Evolutionary conservation across 768 basidiomycete species (phyloP).

Genomic region (Paxillus involutus): DNA sequence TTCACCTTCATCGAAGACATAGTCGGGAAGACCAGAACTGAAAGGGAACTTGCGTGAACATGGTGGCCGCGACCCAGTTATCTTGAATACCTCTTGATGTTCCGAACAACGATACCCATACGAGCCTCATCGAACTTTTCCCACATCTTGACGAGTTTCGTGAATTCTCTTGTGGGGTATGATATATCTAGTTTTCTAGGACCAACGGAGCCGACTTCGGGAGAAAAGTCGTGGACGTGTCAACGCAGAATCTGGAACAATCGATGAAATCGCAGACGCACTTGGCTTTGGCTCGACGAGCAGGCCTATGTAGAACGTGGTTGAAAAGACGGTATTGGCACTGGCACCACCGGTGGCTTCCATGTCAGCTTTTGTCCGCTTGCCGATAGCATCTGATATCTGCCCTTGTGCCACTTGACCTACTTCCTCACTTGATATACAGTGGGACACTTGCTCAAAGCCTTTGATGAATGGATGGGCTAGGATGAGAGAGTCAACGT

Average conservation of each 20-base stretch:
- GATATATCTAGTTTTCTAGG: slow-evolving; percentile 92
- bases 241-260: slow-evolving; percentile 14
- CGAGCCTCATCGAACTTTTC: slow-evolving; percentile 88
- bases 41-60: slow-evolving; percentile 18
- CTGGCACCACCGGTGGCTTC: slow-evolving; percentile 74
- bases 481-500: slow-evolving; percentile 85
- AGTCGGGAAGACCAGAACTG: slow-evolving; percentile 76
- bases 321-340: slow-evolving; percentile 81
- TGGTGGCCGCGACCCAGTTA: slow-evolving; percentile 11
- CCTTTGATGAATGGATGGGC: slow-evolving; percentile 97
- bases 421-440: slow-evolving; percentile 84
- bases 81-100: slow-evolving; percentile 77
- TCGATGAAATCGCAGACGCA: slow-evolving; percentile 41
- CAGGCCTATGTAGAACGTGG: slow-evolving; percentile 97
- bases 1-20: slow-evolving; percentile 80
- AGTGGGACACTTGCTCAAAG: slow-evolving; percentile 85
- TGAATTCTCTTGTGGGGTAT: slow-evolving; percentile 95
- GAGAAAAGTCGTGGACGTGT: slow-evolving; percentile 10
- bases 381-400: slow-evolving; percentile 66
- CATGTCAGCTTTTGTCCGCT: slow-evolving; percentile 75
- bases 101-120: slow-evolving; percentile 93
- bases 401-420: slow-evolving; percentile 87
- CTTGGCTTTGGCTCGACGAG: slow-evolving; percentile 89
- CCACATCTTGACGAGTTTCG: slow-evolving; percentile 92
- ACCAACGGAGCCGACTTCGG: slow-evolving; percentile 69